Evolutionary conservation across 2,329 filamentous ascomycete species (phyloP), one percentile per base, ranked within the genome.

Genomic region (Hypoxylon sp.): DNA sequence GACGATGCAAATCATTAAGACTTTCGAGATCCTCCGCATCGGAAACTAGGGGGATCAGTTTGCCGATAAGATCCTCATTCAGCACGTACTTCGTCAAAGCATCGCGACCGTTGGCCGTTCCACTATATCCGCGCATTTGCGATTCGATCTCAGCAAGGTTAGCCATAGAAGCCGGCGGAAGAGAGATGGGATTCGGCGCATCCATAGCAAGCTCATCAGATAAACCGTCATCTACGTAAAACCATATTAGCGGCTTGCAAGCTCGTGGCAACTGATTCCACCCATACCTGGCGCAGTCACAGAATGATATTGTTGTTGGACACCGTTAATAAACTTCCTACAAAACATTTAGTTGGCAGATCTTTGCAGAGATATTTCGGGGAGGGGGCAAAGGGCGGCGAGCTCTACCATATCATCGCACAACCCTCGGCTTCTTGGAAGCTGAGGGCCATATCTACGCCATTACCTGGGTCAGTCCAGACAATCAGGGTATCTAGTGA

Each of bases 391-490:
- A 37, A 56, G 31, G 47, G 39, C 53, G 67, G 68, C 55, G 61
- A 70, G 60, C 83, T 79, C 76, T 82, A 97, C 96, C 96, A 99
- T 80, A 99, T 97, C 70, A 90, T 86, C 19, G 92, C 89, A 81
- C 96, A 99, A 50, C 95, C 96, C 73, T 98, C 96, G 2, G 94
- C 92, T 83, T 99, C 96, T 80, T 99, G 96, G 77, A 99, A 99
- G 79, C 94, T 98, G 70, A 99, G 87, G 47, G 96, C 96, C 96
- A 99, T 98, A 79, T 99, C 96, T 62, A 94, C 90, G 65, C 92
- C 92, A 82, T 91, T 96, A 66, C 79, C 81, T 3, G 90, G 88
- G 79, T 98, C 96, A 42, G 95, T 98, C 96, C 96, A 99, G 68
- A 99, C 94, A 70, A 99, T 98, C 68, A 99, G 88, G 3, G 96